Evolutionary conservation across 805 yeast genomes (phyloP).

Genomic region (Torulaspora maleeae): DNA sequence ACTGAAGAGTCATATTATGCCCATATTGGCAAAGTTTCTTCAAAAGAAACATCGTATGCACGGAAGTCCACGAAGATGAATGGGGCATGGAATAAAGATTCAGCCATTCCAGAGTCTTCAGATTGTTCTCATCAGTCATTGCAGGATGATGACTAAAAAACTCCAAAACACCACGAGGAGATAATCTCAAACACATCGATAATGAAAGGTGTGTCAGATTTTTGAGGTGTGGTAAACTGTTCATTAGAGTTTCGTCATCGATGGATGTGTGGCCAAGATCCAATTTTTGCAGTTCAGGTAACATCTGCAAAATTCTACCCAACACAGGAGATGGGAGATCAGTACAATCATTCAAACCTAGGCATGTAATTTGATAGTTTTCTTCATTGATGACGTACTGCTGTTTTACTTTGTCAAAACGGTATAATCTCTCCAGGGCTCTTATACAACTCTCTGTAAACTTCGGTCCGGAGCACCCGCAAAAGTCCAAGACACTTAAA

Average conservation of each 20-base stretch:
- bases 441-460: slow-evolving; percentile 56
- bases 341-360: slow-evolving; percentile 87
- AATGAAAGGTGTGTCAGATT: slow-evolving; percentile 70
- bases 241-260: slow-evolving; percentile 53
- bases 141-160: slow-evolving; percentile 73
- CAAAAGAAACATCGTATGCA: slow-evolving; percentile 45
- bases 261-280: slow-evolving; percentile 82
- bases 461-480: slow-evolving; percentile 71
- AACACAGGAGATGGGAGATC: slow-evolving; percentile 60
- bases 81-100: slow-evolving; percentile 59
- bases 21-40: slow-evolving; percentile 38
- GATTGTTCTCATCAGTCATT: slow-evolving; percentile 35
- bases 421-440: slow-evolving; percentile 29
- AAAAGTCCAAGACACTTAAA: slow-evolving; percentile 73
- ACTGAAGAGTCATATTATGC: slow-evolving; percentile 36
- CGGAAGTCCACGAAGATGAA: slow-evolving; percentile 52
- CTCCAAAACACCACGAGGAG: slow-evolving; percentile 65
- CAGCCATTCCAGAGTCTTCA: slow-evolving; percentile 56
- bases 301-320: slow-evolving; percentile 39
- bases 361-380: slow-evolving; percentile 35
- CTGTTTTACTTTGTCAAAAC: slow-evolving; percentile 13
- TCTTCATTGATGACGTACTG: slow-evolving; percentile 18
- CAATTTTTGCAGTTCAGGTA: slow-evolving; percentile 61
- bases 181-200: slow-evolving; percentile 58
- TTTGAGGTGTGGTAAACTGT: slow-evolving; percentile 50